A percentile compares a stretch with the other conserved stretches of the same genome.
These are phyloP conservation scores for Xylaria sp. DNA, from an alignment of 2,329 filamentous ascomycete genomes.

Conservation along the genomic window DNA sequence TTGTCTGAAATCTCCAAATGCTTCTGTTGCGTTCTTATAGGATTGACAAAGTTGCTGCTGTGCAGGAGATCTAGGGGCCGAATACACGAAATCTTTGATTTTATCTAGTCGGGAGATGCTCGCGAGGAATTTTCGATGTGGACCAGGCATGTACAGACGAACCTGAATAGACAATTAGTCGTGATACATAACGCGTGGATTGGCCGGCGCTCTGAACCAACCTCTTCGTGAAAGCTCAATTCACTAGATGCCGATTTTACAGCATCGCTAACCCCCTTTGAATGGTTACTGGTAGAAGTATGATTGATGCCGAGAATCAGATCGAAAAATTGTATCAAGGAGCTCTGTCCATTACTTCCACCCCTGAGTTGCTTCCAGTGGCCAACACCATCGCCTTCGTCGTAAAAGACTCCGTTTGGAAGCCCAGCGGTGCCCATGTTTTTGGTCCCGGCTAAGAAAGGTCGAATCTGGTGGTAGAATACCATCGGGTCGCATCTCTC, in stretches of 20 bases:
- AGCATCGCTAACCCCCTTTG: slow-evolving; percentile 10
- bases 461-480: slow-evolving; percentile 90
- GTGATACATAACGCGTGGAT: not conserved
- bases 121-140: slow-evolving; percentile 81
- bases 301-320: slow-evolving; percentile 87
- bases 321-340: slow-evolving; percentile 93
- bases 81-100: slow-evolving; percentile 73
- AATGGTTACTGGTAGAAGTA: slow-evolving; percentile 54
- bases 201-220: not conserved
- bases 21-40: slow-evolving; percentile 79
- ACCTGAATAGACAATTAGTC: slow-evolving; percentile 52
- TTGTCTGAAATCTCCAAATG: slow-evolving; percentile 80
- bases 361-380: slow-evolving; percentile 84
- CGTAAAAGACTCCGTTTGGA: slow-evolving; percentile 85
- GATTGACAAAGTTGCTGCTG: slow-evolving; percentile 56
- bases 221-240: slow-evolving; percentile 68
- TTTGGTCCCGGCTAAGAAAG: slow-evolving; percentile 89
- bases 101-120: slow-evolving; percentile 77
- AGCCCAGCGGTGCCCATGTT: slow-evolving; percentile 90
- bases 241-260: slow-evolving; percentile 29
- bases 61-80: slow-evolving; percentile 50
- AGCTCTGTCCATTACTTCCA: slow-evolving; percentile 93
- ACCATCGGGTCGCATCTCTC: slow-evolving; percentile 87
- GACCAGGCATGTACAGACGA: slow-evolving; percentile 89
- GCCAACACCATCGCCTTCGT: slow-evolving; percentile 73